Evolutionary conservation across 2,329 filamentous ascomycete species (phyloP).

Genomic region (Zymoseptoria brevis): DNA sequence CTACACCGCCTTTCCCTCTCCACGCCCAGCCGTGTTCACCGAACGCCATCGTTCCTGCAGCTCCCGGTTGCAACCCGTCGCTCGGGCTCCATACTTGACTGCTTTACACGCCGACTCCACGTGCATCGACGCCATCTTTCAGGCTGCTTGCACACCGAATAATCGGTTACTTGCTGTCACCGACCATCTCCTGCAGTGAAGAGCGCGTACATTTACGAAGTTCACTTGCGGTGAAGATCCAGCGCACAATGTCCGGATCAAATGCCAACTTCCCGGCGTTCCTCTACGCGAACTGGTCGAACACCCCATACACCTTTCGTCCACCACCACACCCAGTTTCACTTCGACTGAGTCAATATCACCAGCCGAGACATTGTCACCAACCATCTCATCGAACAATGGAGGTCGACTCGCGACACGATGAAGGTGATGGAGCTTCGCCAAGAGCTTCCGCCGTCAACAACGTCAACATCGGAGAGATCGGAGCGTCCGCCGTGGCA

Average conservation of each 20-base stretch:
- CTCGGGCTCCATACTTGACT: constrained; percentile 3
- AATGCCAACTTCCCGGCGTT: neutral
- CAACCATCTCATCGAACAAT: constrained; percentile 5
- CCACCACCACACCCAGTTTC: neutral
- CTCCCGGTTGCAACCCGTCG: constrained; percentile 3
- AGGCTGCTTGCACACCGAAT: constrained; percentile 19
- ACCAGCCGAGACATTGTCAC: constrained; percentile 5
- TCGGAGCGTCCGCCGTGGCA: neutral
- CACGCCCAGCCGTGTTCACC: neutral
- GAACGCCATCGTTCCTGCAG: constrained; percentile 5
- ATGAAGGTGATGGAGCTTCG: neutral
- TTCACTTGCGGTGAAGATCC: constrained; percentile 8
- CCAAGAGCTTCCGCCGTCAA: neutral
- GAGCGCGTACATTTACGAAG: neutral
- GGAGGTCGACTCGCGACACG: neutral
- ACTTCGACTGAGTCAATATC: neutral
- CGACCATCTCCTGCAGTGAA: neutral
- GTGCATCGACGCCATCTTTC: neutral
- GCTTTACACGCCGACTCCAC: constrained; percentile 1
- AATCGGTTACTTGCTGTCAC: constrained; percentile 6
- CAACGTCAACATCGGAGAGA: neutral
- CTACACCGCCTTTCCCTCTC: neutral
- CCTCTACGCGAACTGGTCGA: neutral
- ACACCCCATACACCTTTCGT: neutral
- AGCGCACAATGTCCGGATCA: neutral